These are phyloP conservation scores for Solanum medicagineum DNA, from an alignment of 257 asterid genomes.

Conservation along the genomic window DNA sequence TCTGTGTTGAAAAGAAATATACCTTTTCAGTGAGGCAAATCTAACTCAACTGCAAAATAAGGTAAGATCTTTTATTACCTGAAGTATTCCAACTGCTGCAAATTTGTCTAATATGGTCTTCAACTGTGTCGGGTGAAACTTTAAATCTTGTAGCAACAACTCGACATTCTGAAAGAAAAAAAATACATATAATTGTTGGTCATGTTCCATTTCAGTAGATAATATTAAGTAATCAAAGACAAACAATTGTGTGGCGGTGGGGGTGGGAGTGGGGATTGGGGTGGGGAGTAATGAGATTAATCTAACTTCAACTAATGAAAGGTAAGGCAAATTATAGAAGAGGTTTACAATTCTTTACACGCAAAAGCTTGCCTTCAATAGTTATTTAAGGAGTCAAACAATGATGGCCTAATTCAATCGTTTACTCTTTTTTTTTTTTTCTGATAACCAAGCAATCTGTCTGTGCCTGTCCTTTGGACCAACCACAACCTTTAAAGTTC, in stretches of 20 bases:
- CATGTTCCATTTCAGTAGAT: background rate
- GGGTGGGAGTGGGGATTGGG: background rate
- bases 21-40: background rate
- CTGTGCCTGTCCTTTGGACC: too few relatives aligned
- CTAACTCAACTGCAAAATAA: background rate
- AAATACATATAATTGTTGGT: background rate
- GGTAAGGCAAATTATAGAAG: background rate
- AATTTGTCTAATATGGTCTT: constrained; percentile 76
- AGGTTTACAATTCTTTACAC: background rate
- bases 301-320: background rate
- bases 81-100: constrained; percentile 94
- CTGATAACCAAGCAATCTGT: too few relatives aligned
- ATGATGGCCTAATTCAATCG: background rate
- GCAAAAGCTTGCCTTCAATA: background rate
- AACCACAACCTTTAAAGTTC: too few relatives aligned
- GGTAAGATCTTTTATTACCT: constrained; percentile 31
- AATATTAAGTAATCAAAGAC: background rate
- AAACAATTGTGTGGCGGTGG: background rate
- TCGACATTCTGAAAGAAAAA: constrained; percentile 38
- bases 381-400: background rate
- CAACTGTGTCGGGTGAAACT: constrained; percentile 36
- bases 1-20: background rate
- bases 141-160: constrained; percentile 40
- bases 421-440: background rate
- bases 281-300: background rate